Conservation (phyloP, 2,329 filamentous ascomycete genomes). For the Fusarium aywerte region DNA sequence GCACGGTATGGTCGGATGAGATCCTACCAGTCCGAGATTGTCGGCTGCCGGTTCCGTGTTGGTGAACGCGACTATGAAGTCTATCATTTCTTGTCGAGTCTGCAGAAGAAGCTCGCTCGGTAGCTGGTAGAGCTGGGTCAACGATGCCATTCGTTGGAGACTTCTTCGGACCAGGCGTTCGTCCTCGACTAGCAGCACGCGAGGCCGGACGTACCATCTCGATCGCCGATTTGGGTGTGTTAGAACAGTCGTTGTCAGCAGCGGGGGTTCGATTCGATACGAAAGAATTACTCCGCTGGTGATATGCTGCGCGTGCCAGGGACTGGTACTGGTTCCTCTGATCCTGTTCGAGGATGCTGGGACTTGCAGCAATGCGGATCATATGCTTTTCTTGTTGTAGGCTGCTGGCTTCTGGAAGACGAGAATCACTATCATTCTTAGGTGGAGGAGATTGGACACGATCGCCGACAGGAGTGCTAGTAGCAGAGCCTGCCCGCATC, state of each 20-base stretch:
- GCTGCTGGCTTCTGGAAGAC: not conserved
- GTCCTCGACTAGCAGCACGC: constrained; percentile 24
- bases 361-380: constrained; percentile 29
- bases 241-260: not conserved
- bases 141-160: not conserved
- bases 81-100: constrained; percentile 30
- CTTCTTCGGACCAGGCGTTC: constrained; percentile 18
- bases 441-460: constrained; percentile 2
- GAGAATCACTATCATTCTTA: constrained; percentile 5
- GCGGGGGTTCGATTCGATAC: not conserved
- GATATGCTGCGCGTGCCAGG: not conserved
- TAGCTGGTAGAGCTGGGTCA: not conserved
- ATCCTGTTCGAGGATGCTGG: constrained; percentile 17
- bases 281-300: constrained; percentile 29
- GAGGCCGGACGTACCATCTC: constrained; percentile 8
- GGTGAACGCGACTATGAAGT: constrained; percentile 13
- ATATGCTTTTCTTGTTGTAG: not conserved
- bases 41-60: not conserved
- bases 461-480: not conserved
- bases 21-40: not conserved
- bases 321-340: not conserved
- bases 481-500: not conserved
- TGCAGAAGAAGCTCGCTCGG: constrained; percentile 14
- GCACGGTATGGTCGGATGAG: not conserved
- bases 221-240: not conserved